Evolutionary conservation across 257 asterid genomes (phyloP), one percentile per base, ranked within the genome.

Genomic region (Linaria vulgaris): DNA sequence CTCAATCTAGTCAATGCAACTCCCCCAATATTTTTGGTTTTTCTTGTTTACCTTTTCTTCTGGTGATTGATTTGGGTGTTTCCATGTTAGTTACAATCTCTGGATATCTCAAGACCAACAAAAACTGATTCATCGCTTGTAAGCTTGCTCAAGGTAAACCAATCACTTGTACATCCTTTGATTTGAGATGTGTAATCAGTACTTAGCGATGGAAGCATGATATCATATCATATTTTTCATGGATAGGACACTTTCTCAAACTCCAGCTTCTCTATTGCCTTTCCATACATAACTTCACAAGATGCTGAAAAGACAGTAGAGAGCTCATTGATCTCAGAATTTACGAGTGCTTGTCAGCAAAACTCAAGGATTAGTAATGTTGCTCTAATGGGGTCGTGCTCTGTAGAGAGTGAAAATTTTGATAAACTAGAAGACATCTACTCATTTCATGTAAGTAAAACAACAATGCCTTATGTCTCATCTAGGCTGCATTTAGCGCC

Each of bases 261-360:
- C 77, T 82, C 98, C 77, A 88, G 75, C 73, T 83, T 75, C 77
- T 91, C 98, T 52, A 48, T 88, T 61, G 96, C 94, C 53, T 91
- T 83, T 69, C 98, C 98, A 9, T 91, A 84, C 59, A 69, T 88
- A 31, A 78, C 83, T 71, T 74, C 90, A 52, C 83, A 83, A 22
- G 88, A 80, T 68, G 88, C 78, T 68, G 68, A 75, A 49, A 78
- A 60, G 56, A 74, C 95, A 17, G 69, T 88, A 41, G 98, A 85
- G 58, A 80, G 67, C 74, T 82, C 85, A 51, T 66, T 91, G 79
- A 71, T 91, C 69, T 76, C 95, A 76, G 95, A 83, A 74, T 83
- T 91, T 74, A 70, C 84, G 37, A 80, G 78, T 55, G 55, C 80
- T 51, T 91, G 98, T 70, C 86, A 83, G 74, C 78, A 80, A 67